These are phyloP conservation scores for Acacia melanoxylon DNA, from an alignment of 306 rosid genomes.

Conservation along the genomic window DNA sequence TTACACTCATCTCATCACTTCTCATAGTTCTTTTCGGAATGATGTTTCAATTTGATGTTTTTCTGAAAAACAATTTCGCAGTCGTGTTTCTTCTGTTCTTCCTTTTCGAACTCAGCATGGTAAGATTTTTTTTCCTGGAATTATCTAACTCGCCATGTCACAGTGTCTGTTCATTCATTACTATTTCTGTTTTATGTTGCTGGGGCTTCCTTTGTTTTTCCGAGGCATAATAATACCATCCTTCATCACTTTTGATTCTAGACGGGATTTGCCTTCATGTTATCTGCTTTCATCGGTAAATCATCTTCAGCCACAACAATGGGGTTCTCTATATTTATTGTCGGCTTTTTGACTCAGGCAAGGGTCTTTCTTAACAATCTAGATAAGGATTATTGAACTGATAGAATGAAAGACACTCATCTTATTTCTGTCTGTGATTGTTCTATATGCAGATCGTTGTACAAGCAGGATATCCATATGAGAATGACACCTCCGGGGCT, in stretches of 20 bases:
- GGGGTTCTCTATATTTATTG: slow-evolving; percentile 65
- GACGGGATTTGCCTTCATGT: slow-evolving; percentile 86
- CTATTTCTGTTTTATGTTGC: slow-evolving; percentile 1
- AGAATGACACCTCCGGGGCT: not conserved
- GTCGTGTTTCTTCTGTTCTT: slow-evolving; percentile 69
- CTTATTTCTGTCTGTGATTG: slow-evolving; percentile 9
- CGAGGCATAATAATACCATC: not conserved
- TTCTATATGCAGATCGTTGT: slow-evolving; percentile 53
- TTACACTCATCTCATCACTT: slow-evolving; percentile 65
- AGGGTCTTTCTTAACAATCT: slow-evolving; percentile 38
- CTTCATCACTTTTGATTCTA: slow-evolving; percentile 33
- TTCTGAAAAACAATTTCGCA: slow-evolving; percentile 67
- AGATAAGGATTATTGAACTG: not conserved
- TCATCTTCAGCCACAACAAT: slow-evolving; percentile 77
- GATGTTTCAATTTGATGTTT: slow-evolving; percentile 81
- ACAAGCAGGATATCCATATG: slow-evolving; percentile 63
- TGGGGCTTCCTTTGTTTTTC: not conserved
- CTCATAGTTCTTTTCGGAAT: slow-evolving; percentile 82
- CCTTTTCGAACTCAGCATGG: slow-evolving; percentile 91
- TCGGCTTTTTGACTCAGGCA: slow-evolving; percentile 85
- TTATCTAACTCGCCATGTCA: not conserved
- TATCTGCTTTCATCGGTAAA: slow-evolving; percentile 79
- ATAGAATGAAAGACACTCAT: slow-evolving; percentile 30
- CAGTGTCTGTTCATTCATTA: slow-evolving; percentile 2
- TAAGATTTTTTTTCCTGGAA: slow-evolving; percentile 35